Evolutionary conservation across 768 basidiomycete species (phyloP), one percentile per base, ranked within the genome.

Genomic region (Boletus fagicola): DNA sequence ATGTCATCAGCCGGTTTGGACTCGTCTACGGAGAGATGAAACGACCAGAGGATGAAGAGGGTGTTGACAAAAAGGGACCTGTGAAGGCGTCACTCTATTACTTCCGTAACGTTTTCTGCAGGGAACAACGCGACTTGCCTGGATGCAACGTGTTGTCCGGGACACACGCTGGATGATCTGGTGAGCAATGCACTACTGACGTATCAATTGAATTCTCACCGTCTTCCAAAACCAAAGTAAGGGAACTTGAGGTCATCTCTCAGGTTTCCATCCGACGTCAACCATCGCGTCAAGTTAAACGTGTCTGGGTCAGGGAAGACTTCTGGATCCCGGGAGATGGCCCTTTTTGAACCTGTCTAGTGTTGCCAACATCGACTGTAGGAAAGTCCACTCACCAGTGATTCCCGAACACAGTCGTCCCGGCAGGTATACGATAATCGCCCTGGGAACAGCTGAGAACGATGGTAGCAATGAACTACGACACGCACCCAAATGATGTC

Each of bases 31-130:
- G 70, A 72, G 43, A 87, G 72, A 1, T 64, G 74, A 71, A 87
- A 87, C 0, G 84, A 77, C 83, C 84, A 87, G 11, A 85, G 75
- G 8, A 82, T 67, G n/a, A 85, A 72, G 1, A 83, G 79, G 0
- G 81, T 80, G 61, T 82, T 86, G 51, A 87, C 72, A 64, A 83
- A 84, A 2, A 88, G 71, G 2, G 85, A 86, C 8, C 83, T 81
- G 53, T 57, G 1, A 30, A 31, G n/a, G 44, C n/a, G 8, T 30
- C 28, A 51, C 20, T 49, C 22, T 24, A 13, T 62, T 22, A 50
- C 26, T 10, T n/a, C 10, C 11, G 4, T 3, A 40, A 36, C 3
- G 12, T 18, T 38, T 11, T 13, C 12, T 26, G 10, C 26, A 10
- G 33, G 18, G 28, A 33, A 24, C 16, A 12, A 40, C 13, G 20